These are phyloP conservation scores for Aspergillus arachidicola DNA, from an alignment of 2,329 filamentous ascomycete genomes.

Conservation along the genomic window DNA sequence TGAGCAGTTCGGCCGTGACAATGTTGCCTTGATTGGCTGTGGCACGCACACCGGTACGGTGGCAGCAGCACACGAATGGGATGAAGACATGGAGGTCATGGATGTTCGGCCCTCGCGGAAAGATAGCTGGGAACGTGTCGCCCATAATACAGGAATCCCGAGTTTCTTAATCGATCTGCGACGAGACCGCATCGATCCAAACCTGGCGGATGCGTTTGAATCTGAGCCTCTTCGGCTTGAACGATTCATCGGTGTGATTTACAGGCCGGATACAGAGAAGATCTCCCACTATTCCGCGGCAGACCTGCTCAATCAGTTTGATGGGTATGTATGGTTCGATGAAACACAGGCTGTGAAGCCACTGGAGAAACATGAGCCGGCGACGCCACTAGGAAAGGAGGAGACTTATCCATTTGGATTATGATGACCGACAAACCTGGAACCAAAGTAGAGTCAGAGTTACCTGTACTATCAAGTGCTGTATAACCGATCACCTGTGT, in stretches of 20 bases:
- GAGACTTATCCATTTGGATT: conserved; percentile 58
- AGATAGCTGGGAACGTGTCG: conserved; percentile 54
- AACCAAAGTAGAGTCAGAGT: neutral
- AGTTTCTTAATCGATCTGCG: conserved; percentile 53
- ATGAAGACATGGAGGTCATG: conserved; percentile 55
- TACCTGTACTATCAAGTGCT: too few species aligned
- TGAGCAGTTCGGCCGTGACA: conserved; percentile 43
- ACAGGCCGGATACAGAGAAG: conserved; percentile 53
- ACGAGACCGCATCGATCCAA: conserved; percentile 34
- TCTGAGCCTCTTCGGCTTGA: conserved; percentile 44
- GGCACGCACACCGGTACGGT: conserved; percentile 56
- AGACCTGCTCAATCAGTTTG: conserved; percentile 52
- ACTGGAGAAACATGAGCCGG: conserved; percentile 51
- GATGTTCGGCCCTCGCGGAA: conserved; percentile 47
- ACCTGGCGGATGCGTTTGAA: conserved; percentile 40
- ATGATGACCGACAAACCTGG: conserved; percentile 23
- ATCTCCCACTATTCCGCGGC: conserved; percentile 54
- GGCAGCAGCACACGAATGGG: conserved; percentile 56
- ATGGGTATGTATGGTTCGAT: conserved; percentile 56
- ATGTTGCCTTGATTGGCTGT: conserved; percentile 51
- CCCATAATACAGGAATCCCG: conserved; percentile 50
- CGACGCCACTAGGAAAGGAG: conserved; percentile 43
- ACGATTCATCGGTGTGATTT: conserved; percentile 58
- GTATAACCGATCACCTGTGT: neutral
- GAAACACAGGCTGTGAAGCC: conserved; percentile 47